These are phyloP conservation scores for Trichophyton equinum DNA, from an alignment of 2,329 filamentous ascomycete genomes.

Conservation along the genomic window DNA sequence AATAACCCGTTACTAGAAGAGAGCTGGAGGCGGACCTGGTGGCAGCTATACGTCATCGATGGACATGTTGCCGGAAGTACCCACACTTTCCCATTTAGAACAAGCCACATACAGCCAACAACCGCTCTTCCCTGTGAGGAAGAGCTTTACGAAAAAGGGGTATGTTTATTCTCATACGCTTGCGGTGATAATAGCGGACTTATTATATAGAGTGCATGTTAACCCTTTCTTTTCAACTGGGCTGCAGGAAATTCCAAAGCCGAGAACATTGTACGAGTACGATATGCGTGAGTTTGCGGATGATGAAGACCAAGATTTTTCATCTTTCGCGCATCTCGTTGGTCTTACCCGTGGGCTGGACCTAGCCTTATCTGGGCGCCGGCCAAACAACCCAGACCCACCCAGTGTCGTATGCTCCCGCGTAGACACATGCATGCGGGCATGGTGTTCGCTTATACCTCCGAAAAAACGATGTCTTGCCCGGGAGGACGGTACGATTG, in stretches of 20 bases:
- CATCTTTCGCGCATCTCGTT: constrained; percentile 26
- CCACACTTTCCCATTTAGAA: constrained; percentile 16
- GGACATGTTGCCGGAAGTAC: constrained; percentile 59
- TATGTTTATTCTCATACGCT: constrained; percentile 11
- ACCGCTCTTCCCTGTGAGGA: constrained; percentile 26
- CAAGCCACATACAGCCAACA: constrained; percentile 15
- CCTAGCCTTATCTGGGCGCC: constrained; percentile 16
- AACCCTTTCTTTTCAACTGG: not conserved
- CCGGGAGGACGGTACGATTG: constrained; percentile 43
- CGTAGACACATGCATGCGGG: constrained; percentile 26
- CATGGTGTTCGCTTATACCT: constrained; percentile 29
- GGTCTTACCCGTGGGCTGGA: constrained; percentile 18
- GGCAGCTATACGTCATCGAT: constrained; percentile 51
- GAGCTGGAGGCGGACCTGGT: constrained; percentile 38
- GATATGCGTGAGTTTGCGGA: constrained; percentile 22
- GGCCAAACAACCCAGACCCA: constrained; percentile 10
- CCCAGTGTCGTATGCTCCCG: constrained; percentile 17
- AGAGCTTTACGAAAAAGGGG: constrained; percentile 19
- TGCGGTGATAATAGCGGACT: not conserved
- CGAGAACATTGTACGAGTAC: constrained; percentile 23
- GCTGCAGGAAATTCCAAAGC: constrained; percentile 18
- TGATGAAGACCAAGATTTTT: constrained; percentile 17
- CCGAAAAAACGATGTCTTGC: constrained; percentile 23
- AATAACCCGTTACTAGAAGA: constrained; percentile 25
- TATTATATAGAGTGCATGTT: not conserved